Base-by-base conservation (phyloP, 2,329 filamentous ascomycete species). In the Colletotrichum sp. region DNA sequence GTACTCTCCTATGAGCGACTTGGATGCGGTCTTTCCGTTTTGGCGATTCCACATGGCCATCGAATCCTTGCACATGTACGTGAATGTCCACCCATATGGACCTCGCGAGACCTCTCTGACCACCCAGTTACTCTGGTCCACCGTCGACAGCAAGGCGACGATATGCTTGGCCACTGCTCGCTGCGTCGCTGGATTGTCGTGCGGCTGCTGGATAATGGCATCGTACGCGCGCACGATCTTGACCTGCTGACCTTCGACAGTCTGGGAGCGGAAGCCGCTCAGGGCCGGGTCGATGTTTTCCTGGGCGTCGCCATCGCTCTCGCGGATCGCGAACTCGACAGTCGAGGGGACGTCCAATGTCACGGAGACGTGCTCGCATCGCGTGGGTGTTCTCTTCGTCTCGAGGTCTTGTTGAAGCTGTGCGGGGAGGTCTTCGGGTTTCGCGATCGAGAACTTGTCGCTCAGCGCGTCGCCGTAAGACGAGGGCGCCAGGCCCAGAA, bases 31-130 rank as follows among this genome's bases (percentile, higher is more conserved):
- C 80, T 88, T 89, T 7, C 83, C 82, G 76, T 86, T 83, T 77
- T 88, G 87, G 24, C 86, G 86, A 48, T 80, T 84, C 91, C 91
- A 92, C 43, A 86, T 84, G 76, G 87, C 85, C 57, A 86, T 82
- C 4, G 91, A 92, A 76, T 88, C 85, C 73, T 86, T 88, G 84
- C 91, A 92, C 21, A 86, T 81, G 77, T 90, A 92, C 5, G 85
- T 86, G 70, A 92, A 88, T 1, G 84, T 85, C 90, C 90, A 92
- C 7, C 90, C 89, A 60, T 89, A 86, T 1, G 85, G 77, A 9
- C 80, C 84, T 16, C 86, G 83, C 28, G 86, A 86, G 24, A 89
- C 84, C 21, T 88, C 83, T 24, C 87, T 84, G 32, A 88, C 81
- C 4, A 79, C 80, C 90, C 90, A 92, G 1, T 81, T 81, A 77